Percentiles rank a stretch among this genome's conserved stretches.
Evolutionary conservation across 1,139 yeast genomes (phyloP).

Genomic region (Hanseniaspora uvarum): DNA sequence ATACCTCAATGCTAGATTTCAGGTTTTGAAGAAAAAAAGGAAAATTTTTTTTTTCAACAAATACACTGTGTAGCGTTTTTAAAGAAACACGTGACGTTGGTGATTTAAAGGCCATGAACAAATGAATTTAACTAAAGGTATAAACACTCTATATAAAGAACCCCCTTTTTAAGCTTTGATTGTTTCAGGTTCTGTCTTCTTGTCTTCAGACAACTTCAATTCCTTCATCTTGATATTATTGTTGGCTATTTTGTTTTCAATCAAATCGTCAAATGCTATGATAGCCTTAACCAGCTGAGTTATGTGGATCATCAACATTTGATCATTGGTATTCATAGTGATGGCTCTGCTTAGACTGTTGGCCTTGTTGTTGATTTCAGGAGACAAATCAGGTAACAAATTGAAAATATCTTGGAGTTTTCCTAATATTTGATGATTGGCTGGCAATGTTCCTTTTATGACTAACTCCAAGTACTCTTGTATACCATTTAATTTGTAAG

Average conservation of each 20-base stretch:
- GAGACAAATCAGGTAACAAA: conserved; percentile 64
- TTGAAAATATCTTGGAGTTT: conserved; percentile 92
- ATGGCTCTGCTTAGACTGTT: conserved; percentile 50
- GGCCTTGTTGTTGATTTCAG: conserved; percentile 16
- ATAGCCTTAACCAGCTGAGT: conserved; percentile 86
- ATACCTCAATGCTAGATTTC: background rate
- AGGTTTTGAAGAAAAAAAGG: background rate
- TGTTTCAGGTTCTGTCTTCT: background rate
- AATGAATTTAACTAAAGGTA: no score
- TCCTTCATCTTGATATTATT: conserved; percentile 39
- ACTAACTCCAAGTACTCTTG: conserved; percentile 72
- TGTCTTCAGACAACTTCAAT: conserved; percentile 21
- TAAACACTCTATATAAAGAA: background rate
- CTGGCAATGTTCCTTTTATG: conserved; percentile 59
- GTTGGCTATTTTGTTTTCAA: conserved; percentile 88
- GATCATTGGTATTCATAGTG: conserved; percentile 88
- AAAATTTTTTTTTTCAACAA: background rate
- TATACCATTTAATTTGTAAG: conserved; percentile 68
- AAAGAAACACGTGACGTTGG: no score
- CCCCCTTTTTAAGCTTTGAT: background rate
- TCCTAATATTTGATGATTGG: conserved; percentile 83
- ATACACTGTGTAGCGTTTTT: background rate
- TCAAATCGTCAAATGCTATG: conserved; percentile 91
- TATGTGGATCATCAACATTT: conserved; percentile 84
- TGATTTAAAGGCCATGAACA: background rate